phyloP scores from a whole-genome alignment of 2,329 filamentous ascomycete genomes.

The Metarhizium brunneum region DNA sequence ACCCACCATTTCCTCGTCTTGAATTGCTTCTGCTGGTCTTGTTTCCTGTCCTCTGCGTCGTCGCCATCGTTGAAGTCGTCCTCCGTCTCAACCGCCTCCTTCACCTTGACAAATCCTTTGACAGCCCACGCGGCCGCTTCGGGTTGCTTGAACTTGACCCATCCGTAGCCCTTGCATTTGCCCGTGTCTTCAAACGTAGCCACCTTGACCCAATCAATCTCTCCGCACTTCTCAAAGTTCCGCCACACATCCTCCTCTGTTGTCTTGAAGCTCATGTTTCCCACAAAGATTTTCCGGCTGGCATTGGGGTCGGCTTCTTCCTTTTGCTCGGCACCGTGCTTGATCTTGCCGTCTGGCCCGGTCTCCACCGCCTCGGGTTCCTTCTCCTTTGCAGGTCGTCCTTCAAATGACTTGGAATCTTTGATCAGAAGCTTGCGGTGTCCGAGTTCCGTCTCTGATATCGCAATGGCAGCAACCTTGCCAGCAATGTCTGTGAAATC shows the following conservation, averaged over 20 bases:
- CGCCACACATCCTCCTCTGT: conserved; percentile 71
- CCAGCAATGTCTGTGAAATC: conserved; percentile 70
- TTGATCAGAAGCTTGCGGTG: conserved; percentile 87
- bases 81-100: conserved; percentile 53
- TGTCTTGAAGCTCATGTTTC: conserved; percentile 75
- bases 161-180: conserved; percentile 96
- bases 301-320: conserved; percentile 38
- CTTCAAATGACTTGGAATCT: conserved; percentile 80
- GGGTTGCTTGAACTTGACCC: conserved; percentile 81
- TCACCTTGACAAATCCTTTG: conserved; percentile 68
- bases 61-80: conserved; percentile 47
- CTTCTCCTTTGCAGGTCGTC: conserved; percentile 64
- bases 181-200: conserved; percentile 95
- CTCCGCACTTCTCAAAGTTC: conserved; percentile 79
- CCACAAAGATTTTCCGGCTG: conserved; percentile 81
- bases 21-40: conserved; percentile 37
- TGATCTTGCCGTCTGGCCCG: conserved; percentile 20
- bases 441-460: conserved; percentile 74
- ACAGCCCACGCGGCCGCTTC: conserved; percentile 62
- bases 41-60: conserved; percentile 30
- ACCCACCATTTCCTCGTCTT: conserved; percentile 72
- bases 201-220: conserved; percentile 73
- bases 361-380: conserved; percentile 19
- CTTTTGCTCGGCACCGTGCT: conserved; percentile 23
- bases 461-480: conserved; percentile 66